Base-by-base conservation (phyloP, 805 yeast species). In the Hanseniaspora singularis region DNA sequence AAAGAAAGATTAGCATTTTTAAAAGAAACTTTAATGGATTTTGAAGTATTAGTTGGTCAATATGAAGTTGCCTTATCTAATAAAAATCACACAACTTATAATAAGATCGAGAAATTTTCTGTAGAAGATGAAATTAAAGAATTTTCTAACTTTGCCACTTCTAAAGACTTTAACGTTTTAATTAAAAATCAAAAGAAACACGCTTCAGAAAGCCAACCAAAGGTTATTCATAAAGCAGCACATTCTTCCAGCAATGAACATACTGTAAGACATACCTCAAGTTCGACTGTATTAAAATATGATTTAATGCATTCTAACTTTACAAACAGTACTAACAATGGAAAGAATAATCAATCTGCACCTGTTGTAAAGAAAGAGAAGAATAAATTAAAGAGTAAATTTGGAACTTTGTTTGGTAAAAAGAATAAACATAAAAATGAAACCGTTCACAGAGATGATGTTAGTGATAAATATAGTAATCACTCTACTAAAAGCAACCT, bases 371-470 rank as follows among this genome's bases (percentile, higher is more conserved):
- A 51, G 26, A 22, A 51, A 32, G 58, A 58, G 39, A 53, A 56
- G 27, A 61, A 59, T 42, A 63, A 63, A 49, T 51, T 83, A 55
- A 76, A 75, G 61, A 80, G 87, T 5, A 77, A 67, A 56, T 80
- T 83, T 49, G 94, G 94, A 9, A 79, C 92, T 0, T 73, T 83
- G 51, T 77, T 83, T 55, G 79, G 81, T 38, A 73, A 76, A 52
- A 79, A 74, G 60, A 77, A 75, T 55, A 67, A 69, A 51, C 65
- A 67, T 38, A 61, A 63, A 20, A n/a, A n/a, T n/a, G n/a, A n/a
- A n/a, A n/a, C n/a, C 63, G 57, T 32, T 14, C 46, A 15, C 27
- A 15, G 24, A 30, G 30, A 34, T 12, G 32, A 33, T 18, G 19
- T 42, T 14, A 18, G 34, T 14, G 46, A 34, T 20, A 33, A 28